Conservation (phyloP, 2,329 filamentous ascomycete species). For the Claviceps sorghi region DNA sequence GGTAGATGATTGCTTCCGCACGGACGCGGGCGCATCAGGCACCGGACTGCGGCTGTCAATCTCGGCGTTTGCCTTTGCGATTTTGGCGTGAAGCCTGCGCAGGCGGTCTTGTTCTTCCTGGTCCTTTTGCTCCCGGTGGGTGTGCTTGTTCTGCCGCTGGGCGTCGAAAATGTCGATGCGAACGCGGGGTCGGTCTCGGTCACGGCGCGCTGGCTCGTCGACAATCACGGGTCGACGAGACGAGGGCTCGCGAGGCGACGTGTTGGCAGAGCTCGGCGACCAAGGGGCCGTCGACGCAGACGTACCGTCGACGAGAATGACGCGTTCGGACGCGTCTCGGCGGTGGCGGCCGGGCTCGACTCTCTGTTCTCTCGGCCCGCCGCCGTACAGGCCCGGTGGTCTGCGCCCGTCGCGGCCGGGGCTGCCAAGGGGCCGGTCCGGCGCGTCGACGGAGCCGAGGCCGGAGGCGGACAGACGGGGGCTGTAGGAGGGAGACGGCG, state of each 20-base stretch:
- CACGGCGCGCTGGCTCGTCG: conserved; percentile 14
- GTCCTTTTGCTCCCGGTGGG: conserved; percentile 3
- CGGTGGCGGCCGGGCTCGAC: too few species aligned
- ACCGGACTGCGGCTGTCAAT: conserved; percentile 25
- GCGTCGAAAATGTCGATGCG: conserved; percentile 24
- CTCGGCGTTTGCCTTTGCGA: conserved; percentile 26
- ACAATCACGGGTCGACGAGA: conserved; percentile 23
- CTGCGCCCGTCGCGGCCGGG: conserved; percentile 17
- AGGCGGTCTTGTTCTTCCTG: conserved; percentile 7
- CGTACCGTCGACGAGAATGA: too few species aligned
- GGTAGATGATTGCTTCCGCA: conserved; percentile 10
- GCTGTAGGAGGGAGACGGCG: conserved; percentile 26
- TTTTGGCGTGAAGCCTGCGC: conserved; percentile 14
- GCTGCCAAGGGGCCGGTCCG: conserved; percentile 21
- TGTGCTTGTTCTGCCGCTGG: conserved; percentile 7
- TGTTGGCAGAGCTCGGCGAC: conserved; percentile 4
- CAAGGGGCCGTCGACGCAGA: too few species aligned
- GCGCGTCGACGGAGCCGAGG: conserved; percentile 21
- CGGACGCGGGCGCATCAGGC: conserved; percentile 13
- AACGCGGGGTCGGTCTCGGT: conserved; percentile 16
- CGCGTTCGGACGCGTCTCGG: too few species aligned
- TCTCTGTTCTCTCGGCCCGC: too few species aligned
- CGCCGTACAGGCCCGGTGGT: conserved; percentile 22
- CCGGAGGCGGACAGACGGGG: conserved; percentile 13
- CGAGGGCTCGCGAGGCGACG: conserved; percentile 12